A percentile compares a stretch with the other conserved stretches of the same genome.
Evolutionary conservation across 179 eudicot genomes (phyloP).

Genomic region (Heliamphora pulchella): DNA sequence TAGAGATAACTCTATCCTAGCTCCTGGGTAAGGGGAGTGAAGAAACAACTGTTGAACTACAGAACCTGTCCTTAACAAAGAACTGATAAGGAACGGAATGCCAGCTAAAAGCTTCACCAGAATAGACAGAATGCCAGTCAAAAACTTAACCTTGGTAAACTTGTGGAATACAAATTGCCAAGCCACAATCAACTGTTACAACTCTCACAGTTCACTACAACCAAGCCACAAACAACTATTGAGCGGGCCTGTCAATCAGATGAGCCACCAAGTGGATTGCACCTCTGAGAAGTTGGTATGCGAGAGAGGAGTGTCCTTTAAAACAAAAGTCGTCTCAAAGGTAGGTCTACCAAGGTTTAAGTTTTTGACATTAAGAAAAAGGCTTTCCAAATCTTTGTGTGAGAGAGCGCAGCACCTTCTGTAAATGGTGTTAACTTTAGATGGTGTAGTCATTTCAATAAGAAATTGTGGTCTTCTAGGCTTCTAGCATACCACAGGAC

Average conservation of each 20-base stretch:
- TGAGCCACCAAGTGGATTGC: background rate
- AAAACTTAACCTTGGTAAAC: background rate
- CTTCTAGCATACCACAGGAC: too few relatives aligned
- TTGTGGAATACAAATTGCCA: background rate
- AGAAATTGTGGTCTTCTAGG: too few relatives aligned
- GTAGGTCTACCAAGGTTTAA: too few relatives aligned
- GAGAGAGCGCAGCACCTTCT: background rate
- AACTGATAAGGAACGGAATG: background rate
- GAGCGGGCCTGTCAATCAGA: too few relatives aligned
- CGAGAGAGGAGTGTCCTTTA: background rate
- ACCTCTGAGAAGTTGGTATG: background rate
- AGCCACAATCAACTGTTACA: background rate
- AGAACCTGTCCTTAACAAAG: constrained; percentile 3
- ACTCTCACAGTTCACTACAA: background rate
- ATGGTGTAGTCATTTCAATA: background rate
- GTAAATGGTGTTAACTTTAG: background rate
- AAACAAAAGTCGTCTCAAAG: background rate
- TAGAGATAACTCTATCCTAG: background rate
- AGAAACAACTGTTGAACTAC: background rate
- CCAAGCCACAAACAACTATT: too few relatives aligned
- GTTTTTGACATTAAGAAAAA: too few relatives aligned
- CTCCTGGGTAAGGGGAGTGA: background rate
- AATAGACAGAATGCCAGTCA: background rate
- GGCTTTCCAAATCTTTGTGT: too few relatives aligned
- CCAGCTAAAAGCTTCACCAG: too few relatives aligned